Base-by-base conservation (phyloP, 768 basidiomycete genomes). In the Pluteus cervinus region DNA sequence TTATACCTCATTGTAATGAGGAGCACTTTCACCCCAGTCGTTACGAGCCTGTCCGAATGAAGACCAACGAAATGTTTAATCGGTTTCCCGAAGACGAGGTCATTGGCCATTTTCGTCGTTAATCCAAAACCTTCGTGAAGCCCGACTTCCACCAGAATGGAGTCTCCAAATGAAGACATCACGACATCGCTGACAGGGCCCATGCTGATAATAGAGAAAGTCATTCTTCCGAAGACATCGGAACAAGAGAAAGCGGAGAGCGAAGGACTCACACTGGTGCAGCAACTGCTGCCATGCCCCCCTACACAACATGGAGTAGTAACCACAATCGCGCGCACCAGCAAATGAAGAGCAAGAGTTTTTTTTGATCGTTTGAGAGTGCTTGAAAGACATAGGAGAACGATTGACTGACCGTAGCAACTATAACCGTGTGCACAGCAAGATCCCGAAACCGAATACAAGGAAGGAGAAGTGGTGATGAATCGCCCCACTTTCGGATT, bases 401-500 rank as follows among this genome's bases (percentile, higher is more conserved):
- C 7, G 37, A 43, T 29, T 29, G 11, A 54, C 68, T 57, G 50
- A 79, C 78, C 26, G 80, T 81, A 20, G 73, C 76, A 34, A 63
- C 73, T 21, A 81, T 67, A 30, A 79, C 70, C 4, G 71, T 73
- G 49, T 80, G 77, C 16, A 81, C 69, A 18, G 66, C 75, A 14
- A 81, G 60, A 53, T 79, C 77, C 24, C 77, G 60, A 52, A 81
- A 78, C 3, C 79, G 66, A 29, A 81, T 73, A 54, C 78, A 79
- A 10, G 79, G 78, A 15, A 81, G 65, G 15, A 77, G 61, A 4
- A 80, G 54, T 11, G 79, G 78, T 9, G 73, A 76, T 3, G 76
- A 79, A 47, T 81, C 76, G 1, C 76, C 76, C 77, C 78, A 79
- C 72, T 79, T 44, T 29, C 36, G 18, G 25, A 21, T 45, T 36